A percentile compares a stretch with the other conserved stretches of the same genome.
phyloP scores from a whole-genome alignment of 331 rosid species.

The Malus hybrid region DNA sequence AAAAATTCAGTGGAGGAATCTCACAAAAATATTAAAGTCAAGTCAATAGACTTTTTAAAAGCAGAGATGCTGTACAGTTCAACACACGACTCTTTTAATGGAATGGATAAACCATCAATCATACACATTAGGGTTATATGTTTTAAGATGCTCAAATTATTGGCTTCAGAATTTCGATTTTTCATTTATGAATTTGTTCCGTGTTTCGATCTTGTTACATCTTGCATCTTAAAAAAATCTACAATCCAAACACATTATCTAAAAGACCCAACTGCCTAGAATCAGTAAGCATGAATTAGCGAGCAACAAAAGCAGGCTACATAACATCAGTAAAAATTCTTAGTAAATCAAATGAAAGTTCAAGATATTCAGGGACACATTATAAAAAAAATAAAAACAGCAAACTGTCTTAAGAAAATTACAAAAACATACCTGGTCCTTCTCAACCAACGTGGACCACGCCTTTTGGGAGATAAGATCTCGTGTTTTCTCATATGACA shows the following conservation, averaged over 20 bases:
- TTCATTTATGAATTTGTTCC: neutral
- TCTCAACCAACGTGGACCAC: slow-evolving; percentile 67
- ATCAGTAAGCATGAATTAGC: neutral
- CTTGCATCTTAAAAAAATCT: neutral
- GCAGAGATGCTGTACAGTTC: neutral
- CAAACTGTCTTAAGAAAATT: neutral
- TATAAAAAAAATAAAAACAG: neutral
- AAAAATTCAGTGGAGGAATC: neutral
- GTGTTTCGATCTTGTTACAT: neutral
- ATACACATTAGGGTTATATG: neutral
- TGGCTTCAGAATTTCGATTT: neutral
- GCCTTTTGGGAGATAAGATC: slow-evolving; percentile 63
- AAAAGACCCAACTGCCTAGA: neutral
- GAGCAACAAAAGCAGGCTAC: neutral
- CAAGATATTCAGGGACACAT: neutral
- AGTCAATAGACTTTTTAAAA: neutral
- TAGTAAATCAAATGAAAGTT: neutral
- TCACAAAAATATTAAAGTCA: neutral
- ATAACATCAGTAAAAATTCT: neutral
- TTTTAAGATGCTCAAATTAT: neutral
- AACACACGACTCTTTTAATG: neutral
- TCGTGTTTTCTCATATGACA: slow-evolving; percentile 64
- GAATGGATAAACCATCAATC: neutral
- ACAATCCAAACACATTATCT: neutral
- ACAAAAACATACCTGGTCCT: slow-evolving; percentile 62